Evolutionary conservation across 208 protist species (phyloP).

Genomic region (Leptomonas pyrrhocoris): DNA sequence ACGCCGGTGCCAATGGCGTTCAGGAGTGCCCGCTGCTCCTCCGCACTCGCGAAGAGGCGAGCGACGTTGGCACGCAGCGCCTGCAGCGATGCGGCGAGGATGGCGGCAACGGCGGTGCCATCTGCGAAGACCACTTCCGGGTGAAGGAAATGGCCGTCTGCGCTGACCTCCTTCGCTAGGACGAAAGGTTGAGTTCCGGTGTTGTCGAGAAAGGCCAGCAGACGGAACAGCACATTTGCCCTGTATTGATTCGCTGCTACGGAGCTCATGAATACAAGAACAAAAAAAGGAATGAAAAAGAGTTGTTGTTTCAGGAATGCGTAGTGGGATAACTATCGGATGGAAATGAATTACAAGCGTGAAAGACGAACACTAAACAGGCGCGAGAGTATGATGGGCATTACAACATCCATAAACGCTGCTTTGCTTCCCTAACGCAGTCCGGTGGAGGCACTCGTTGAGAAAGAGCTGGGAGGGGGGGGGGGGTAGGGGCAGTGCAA

Average conservation of each 20-base stretch:
- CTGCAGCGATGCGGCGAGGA: slow-evolving; percentile 51
- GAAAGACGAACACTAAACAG: too few relatives aligned
- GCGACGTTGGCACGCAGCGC: slow-evolving; percentile 55
- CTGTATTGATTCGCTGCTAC: slow-evolving; percentile 39
- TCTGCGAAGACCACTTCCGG: slow-evolving; percentile 37
- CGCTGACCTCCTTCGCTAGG: slow-evolving; percentile 32
- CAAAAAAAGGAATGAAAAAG: too few relatives aligned
- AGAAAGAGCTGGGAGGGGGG: too few relatives aligned
- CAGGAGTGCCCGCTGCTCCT: slow-evolving; percentile 49
- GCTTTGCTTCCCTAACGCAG: too few relatives aligned
- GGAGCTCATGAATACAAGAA: slow-evolving; percentile 12
- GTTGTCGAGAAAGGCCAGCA: slow-evolving; percentile 85
- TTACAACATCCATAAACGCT: too few relatives aligned
- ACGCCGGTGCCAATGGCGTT: slow-evolving; percentile 35
- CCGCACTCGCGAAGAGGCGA: slow-evolving; percentile 46
- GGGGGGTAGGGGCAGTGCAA: too few relatives aligned
- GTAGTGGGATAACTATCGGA: too few relatives aligned
- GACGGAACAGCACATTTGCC: slow-evolving; percentile 70
- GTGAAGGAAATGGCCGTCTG: slow-evolving; percentile 50
- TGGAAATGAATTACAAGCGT: too few relatives aligned
- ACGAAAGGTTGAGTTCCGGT: slow-evolving; percentile 73
- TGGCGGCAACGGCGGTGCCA: slow-evolving; percentile 39
- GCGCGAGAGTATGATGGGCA: too few relatives aligned
- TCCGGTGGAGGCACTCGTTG: too few relatives aligned
- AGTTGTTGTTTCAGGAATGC: too few relatives aligned